Evolutionary conservation across 73 alveolate species (phyloP).

Genomic region (Stentor coeruleus): DNA sequence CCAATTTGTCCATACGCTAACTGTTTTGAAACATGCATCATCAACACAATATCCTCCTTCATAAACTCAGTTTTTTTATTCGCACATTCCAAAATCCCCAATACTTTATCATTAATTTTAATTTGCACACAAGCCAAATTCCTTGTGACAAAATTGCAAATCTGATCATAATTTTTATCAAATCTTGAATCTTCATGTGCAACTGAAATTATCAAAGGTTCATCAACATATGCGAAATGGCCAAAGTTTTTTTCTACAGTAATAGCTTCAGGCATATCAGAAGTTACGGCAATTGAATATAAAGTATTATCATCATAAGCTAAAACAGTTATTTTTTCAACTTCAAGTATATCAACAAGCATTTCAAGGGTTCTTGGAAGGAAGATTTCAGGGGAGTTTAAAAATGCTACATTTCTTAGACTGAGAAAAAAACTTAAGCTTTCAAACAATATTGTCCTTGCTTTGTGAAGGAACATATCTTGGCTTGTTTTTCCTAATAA

Average conservation of each 20-base stretch:
- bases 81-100: slow-evolving; percentile 18
- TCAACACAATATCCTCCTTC: background rate
- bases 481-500: slow-evolving; percentile 24
- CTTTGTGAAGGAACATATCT: background rate
- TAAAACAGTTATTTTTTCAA: slow-evolving; percentile 9
- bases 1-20: background rate
- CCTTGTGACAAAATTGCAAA: background rate
- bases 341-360: slow-evolving; percentile 9
- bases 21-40: background rate
- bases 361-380: background rate
- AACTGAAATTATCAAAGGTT: background rate
- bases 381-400: background rate
- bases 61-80: slow-evolving; percentile 4
- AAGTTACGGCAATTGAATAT: background rate
- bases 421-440: background rate
- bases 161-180: background rate
- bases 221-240: slow-evolving; percentile 16
- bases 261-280: background rate
- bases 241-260: slow-evolving; percentile 13
- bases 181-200: slow-evolving; percentile 1
- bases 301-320: background rate
- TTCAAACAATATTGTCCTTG: slow-evolving; percentile 3
- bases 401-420: slow-evolving; percentile 9
- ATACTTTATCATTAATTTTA: background rate
- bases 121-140: slow-evolving; percentile 7